phyloP scores from a whole-genome alignment of 2,329 filamentous ascomycete genomes.

The Thermothelomyces thermophilus region DNA sequence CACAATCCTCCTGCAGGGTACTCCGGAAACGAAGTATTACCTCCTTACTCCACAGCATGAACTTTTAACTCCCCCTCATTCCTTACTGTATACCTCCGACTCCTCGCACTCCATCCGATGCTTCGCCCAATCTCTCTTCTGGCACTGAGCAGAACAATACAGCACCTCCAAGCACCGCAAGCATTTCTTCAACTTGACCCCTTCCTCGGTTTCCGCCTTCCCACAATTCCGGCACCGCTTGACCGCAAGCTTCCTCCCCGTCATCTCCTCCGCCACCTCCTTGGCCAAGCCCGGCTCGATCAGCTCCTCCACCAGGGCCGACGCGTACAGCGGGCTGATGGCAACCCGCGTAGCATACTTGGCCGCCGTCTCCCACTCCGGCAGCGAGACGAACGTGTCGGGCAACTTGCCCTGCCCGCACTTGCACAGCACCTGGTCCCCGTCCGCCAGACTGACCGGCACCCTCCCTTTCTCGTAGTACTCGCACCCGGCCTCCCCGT shows the following conservation, averaged over 20 bases:
- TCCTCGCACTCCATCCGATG: slow-evolving; percentile 40
- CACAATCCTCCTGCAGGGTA: too few relatives aligned
- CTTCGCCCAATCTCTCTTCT: slow-evolving; percentile 48
- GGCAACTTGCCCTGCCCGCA: slow-evolving; percentile 41
- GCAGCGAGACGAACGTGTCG: slow-evolving; percentile 33
- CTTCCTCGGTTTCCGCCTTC: slow-evolving; percentile 27
- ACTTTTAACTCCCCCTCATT: too few relatives aligned
- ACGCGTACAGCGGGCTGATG: slow-evolving; percentile 49
- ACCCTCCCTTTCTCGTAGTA: slow-evolving; percentile 33
- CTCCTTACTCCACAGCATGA: too few relatives aligned
- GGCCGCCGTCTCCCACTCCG: slow-evolving; percentile 38
- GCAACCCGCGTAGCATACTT: slow-evolving; percentile 47
- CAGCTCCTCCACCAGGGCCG: slow-evolving; percentile 37
- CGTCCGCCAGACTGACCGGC: slow-evolving; percentile 34
- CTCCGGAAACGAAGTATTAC: too few relatives aligned
- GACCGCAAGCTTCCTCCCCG: background rate
- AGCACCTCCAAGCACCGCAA: slow-evolving; percentile 36
- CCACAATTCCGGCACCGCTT: slow-evolving; percentile 36
- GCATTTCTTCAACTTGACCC: slow-evolving; percentile 38
- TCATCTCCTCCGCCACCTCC: background rate
- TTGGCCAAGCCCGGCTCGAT: slow-evolving; percentile 23
- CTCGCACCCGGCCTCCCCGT: slow-evolving; percentile 32
- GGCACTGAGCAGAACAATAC: slow-evolving; percentile 49
- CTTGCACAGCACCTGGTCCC: slow-evolving; percentile 36
- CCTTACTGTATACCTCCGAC: too few relatives aligned